phyloP scores from a whole-genome alignment of 768 basidiomycete species.

The Tylopilus sp. region DNA sequence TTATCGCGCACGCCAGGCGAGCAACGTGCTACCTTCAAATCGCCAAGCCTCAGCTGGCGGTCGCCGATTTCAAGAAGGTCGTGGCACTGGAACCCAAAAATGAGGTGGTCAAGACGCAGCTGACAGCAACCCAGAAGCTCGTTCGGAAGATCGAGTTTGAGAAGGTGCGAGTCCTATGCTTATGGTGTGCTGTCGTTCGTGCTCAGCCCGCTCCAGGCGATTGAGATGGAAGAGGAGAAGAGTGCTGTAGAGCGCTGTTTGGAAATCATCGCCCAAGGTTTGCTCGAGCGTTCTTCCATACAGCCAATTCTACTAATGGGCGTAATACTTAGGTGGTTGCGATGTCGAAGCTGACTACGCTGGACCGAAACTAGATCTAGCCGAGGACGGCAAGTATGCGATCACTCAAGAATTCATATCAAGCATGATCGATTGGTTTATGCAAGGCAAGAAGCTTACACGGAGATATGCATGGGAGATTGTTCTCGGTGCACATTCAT shows the following conservation, averaged over 20 bases:
- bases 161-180: conserved; percentile 49
- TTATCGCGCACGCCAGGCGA: conserved; percentile 46
- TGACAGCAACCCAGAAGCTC: conserved; percentile 88
- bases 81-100: conserved; percentile 84
- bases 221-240: conserved; percentile 89
- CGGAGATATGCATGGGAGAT: conserved; percentile 96
- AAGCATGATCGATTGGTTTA: conserved; percentile 89
- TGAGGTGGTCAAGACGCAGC: conserved; percentile 70
- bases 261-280: conserved; percentile 79
- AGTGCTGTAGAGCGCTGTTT: conserved; percentile 68
- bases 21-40: conserved; percentile 90
- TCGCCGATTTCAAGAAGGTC: conserved; percentile 85
- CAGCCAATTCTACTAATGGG: conserved; percentile 4
- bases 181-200: background rate
- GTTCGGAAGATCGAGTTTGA: conserved; percentile 89
- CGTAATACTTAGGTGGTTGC: conserved; percentile 57
- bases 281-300: conserved; percentile 10
- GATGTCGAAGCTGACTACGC: conserved; percentile 68
- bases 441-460: conserved; percentile 88
- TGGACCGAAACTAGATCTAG: conserved; percentile 67
- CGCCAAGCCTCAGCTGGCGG: conserved; percentile 80
- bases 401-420: conserved; percentile 79
- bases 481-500: conserved; percentile 76
- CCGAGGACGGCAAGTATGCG: conserved; percentile 61
- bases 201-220: conserved; percentile 53